A percentile compares a stretch with the other conserved stretches of the same genome.
phyloP scores from a whole-genome alignment of 768 basidiomycete genomes.

The Lentinus brumalis region DNA sequence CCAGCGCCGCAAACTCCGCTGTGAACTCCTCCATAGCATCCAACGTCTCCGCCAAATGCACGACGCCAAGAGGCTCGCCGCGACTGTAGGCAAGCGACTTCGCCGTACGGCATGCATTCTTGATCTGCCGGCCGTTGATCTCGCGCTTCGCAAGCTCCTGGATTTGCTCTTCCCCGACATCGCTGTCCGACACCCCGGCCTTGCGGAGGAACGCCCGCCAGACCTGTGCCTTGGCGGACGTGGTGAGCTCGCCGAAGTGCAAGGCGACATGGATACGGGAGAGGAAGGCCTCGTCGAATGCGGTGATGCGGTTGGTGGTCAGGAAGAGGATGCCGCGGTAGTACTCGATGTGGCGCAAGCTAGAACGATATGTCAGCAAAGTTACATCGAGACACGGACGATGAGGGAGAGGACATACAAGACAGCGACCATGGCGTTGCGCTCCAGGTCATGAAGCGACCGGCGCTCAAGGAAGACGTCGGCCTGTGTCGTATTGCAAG shows the following conservation, averaged over 20 bases:
- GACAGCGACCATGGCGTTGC: conserved; percentile 71
- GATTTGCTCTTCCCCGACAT: conserved; percentile 43
- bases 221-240: conserved; percentile 25
- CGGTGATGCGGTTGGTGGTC: conserved; percentile 44
- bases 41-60: conserved; percentile 57
- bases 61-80: conserved; percentile 44
- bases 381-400: neutral
- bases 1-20: conserved; percentile 21
- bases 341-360: conserved; percentile 36
- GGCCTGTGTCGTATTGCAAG: neutral
- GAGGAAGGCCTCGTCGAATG: conserved; percentile 70
- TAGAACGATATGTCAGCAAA: neutral
- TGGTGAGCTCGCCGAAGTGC: conserved; percentile 32
- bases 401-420: conserved; percentile 27
- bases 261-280: conserved; percentile 62
- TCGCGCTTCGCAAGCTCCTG: conserved; percentile 47
- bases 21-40: conserved; percentile 58
- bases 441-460: conserved; percentile 32
- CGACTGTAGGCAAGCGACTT: conserved; percentile 56
- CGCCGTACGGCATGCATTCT: conserved; percentile 67
- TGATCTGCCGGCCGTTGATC: conserved; percentile 68
- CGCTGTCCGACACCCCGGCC: conserved; percentile 20
- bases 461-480: conserved; percentile 18
- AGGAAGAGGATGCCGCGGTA: conserved; percentile 42
- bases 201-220: conserved; percentile 32